Evolutionary conservation across 2,329 filamentous ascomycete genomes (phyloP).

Genomic region (Botrytis deweyae): DNA sequence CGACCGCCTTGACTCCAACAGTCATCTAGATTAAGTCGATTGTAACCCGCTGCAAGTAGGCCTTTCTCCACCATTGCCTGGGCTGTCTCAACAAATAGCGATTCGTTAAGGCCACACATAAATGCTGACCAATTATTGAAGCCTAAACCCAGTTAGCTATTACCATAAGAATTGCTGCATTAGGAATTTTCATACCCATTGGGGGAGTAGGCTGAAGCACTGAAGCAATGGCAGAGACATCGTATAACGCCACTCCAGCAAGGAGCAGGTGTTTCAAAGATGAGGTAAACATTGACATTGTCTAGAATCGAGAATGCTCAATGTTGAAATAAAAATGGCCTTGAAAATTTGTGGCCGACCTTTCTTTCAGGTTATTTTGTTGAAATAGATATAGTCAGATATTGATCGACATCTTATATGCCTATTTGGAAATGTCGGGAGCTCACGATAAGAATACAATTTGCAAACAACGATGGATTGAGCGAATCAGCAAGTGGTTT

Average conservation of each 20-base stretch:
- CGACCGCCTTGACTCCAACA: conserved; percentile 55
- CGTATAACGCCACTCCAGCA: conserved; percentile 5
- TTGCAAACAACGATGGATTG: neutral
- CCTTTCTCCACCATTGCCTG: conserved; percentile 50
- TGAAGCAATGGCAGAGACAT: conserved; percentile 16
- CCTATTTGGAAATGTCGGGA: neutral
- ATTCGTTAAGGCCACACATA: conserved; percentile 49
- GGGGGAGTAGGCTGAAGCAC: conserved; percentile 44
- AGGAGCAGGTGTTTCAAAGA: neutral
- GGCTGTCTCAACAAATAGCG: conserved; percentile 49
- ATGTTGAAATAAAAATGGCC: neutral
- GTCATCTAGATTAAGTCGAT: conserved; percentile 62
- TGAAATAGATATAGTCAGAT: neutral
- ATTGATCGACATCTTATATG: neutral
- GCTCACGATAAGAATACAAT: neutral
- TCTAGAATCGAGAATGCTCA: neutral
- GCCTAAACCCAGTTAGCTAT: conserved; percentile 19
- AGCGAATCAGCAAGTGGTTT: neutral
- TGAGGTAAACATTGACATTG: neutral
- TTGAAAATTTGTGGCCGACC: neutral
- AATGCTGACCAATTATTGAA: conserved; percentile 54
- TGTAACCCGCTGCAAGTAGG: conserved; percentile 52
- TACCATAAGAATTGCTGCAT: neutral
- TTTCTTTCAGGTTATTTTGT: neutral
- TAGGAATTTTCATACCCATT: conserved; percentile 42